A percentile compares a stretch with the other conserved stretches of the same genome.
These are phyloP conservation scores for Diaporthe amygdali DNA, from an alignment of 2,329 filamentous ascomycete genomes.

Conservation along the genomic window DNA sequence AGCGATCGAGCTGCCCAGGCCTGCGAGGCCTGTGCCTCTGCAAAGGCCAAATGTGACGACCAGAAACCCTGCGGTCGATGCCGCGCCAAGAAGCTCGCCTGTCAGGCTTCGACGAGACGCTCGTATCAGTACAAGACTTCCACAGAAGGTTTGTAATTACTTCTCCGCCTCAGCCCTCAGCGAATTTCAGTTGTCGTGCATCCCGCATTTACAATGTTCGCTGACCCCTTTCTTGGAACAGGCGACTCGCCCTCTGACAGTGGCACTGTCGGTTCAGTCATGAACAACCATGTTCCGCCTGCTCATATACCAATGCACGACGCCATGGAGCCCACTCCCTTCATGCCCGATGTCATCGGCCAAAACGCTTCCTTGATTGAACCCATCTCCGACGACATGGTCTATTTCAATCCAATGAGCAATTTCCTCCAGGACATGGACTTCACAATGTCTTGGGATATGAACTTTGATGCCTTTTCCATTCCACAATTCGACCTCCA, in stretches of 20 bases:
- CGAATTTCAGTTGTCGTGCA: background rate
- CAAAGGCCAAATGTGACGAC: constrained; percentile 37
- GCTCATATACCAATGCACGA: background rate
- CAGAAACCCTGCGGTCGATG: constrained; percentile 36
- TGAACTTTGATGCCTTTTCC: constrained; percentile 36
- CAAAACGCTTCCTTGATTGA: constrained; percentile 11
- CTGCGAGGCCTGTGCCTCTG: constrained; percentile 33
- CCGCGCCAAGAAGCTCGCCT: constrained; percentile 31
- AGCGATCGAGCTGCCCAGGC: constrained; percentile 35
- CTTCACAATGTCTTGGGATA: constrained; percentile 37
- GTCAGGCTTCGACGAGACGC: constrained; percentile 30
- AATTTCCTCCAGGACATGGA: constrained; percentile 38
- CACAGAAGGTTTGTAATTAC: constrained; percentile 25
- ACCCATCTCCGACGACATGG: constrained; percentile 34
- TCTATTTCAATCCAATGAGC: constrained; percentile 34
- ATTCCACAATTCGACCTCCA: constrained; percentile 35
- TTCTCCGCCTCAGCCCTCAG: too few relatives aligned
- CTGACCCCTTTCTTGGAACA: background rate
- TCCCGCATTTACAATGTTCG: constrained; percentile 1
- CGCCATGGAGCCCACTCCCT: constrained; percentile 7
- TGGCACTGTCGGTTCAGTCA: background rate
- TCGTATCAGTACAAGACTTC: constrained; percentile 26
- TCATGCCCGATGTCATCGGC: constrained; percentile 12
- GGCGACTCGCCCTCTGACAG: constrained; percentile 6
- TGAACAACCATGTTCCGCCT: constrained; percentile 1